Evolutionary conservation across 495 filamentous ascomycete species (phyloP).

Genomic region (Hyphodiscus hymeniophilus): DNA sequence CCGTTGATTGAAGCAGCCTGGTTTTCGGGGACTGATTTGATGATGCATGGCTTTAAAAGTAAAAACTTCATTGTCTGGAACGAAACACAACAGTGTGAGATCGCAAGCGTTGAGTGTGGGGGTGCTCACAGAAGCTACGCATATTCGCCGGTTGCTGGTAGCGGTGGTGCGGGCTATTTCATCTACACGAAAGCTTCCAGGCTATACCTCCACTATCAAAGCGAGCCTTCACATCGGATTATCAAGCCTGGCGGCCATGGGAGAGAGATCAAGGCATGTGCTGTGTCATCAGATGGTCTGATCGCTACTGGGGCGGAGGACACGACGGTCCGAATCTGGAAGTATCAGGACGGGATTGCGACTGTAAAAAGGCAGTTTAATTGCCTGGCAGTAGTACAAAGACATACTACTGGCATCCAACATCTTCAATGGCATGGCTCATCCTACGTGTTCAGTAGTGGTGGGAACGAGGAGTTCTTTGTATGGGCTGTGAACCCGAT

Average conservation of each 20-base stretch:
- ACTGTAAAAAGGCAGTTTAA: constrained; percentile 24
- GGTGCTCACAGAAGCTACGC: constrained; percentile 71
- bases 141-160: constrained; percentile 35
- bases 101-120: constrained; percentile 68
- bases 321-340: constrained; percentile 68
- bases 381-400: constrained; percentile 56
- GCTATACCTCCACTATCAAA: constrained; percentile 44
- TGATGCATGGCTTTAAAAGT: constrained; percentile 73
- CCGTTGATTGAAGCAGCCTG: constrained; percentile 61
- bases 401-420: constrained; percentile 78
- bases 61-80: constrained; percentile 75
- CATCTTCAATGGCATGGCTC: constrained; percentile 67
- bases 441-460: constrained; percentile 70
- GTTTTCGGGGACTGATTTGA: constrained; percentile 44
- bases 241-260: constrained; percentile 71
- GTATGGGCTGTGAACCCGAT: constrained; percentile 63
- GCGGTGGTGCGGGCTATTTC: constrained; percentile 26
- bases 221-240: constrained; percentile 35
- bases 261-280: constrained; percentile 74
- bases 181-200: constrained; percentile 48
- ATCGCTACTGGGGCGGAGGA: constrained; percentile 88
- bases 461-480: constrained; percentile 80
- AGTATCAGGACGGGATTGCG: constrained; percentile 10
- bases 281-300: constrained; percentile 39
- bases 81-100: constrained; percentile 53